Base-by-base conservation (phyloP, 2,329 filamentous ascomycete genomes). In the Aaosphaeria pasadenensis region DNA sequence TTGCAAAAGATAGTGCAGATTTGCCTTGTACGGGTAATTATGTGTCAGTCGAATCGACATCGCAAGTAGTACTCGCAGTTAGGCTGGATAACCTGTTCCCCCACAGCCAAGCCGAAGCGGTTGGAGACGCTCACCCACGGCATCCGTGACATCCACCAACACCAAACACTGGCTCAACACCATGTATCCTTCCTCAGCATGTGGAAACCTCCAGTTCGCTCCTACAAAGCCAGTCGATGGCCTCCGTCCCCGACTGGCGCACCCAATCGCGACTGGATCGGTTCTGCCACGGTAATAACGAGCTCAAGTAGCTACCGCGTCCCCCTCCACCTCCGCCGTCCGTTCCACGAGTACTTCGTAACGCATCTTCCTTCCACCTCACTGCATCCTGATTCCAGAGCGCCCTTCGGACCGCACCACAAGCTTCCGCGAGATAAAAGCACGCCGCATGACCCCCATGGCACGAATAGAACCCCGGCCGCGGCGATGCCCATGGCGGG, bases 301-400 rank as follows among this genome's bases (percentile, higher is more conserved):
- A 7, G 30, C 46, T 13, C 30, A 17, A 11, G 29, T 6, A 6
- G 32, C 35, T 38, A 35, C 32, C 39, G 31, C 38, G 29, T 43
- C 49, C 47, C 44, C 47, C 39, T 11, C 45, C 43, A 51, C 50
- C 48, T 41, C 24, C 58, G 56, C 44, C 71, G 75, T 49, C 59
- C 58, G 53, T 97, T 97, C 71, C 91, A 96, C 75, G 91, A 95
- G 60, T 97, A 99, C 76, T 99, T 99, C 71, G 89, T 97, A 50
- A 96, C 94, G 6, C 90, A 96, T 69, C 81, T 99, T 1, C 92
- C 94, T 4, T 95, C 91, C 13, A 95, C 91, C 11, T 96, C 91
- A 4, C 80, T 96, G 40, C 89, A 96, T 60, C 92, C 94, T 6
- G 92, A 97, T 71, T 88, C 88, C 33, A 79, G 84, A 47, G 74